Evolutionary conservation across 2,329 filamentous ascomycete species (phyloP).

Genomic region (Intubia oerlemansii): DNA sequence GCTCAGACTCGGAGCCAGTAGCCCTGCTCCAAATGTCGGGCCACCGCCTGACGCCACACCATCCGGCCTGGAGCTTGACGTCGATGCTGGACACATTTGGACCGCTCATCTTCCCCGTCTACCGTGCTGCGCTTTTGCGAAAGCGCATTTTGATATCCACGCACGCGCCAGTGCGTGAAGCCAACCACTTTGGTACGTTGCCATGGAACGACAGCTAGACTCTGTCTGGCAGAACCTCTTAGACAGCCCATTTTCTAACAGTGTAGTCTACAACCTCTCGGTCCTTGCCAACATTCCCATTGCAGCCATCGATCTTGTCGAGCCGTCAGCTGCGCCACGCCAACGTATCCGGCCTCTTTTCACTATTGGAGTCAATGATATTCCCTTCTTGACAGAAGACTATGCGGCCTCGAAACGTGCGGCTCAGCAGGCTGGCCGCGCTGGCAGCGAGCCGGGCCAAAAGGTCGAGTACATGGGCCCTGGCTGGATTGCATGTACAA

Average conservation of each 20-base stretch:
- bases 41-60: constrained; percentile 51
- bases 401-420: constrained; percentile 22
- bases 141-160: constrained; percentile 78
- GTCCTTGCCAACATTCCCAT: constrained; percentile 74
- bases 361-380: constrained; percentile 82
- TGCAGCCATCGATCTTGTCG: constrained; percentile 48
- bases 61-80: constrained; percentile 70
- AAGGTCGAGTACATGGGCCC: constrained; percentile 20
- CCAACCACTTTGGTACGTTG: constrained; percentile 67
- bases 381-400: constrained; percentile 50
- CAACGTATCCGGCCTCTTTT: constrained; percentile 68
- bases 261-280: constrained; percentile 85
- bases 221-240: too few relatives aligned
- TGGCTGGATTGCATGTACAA: constrained; percentile 89
- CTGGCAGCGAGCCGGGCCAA: constrained; percentile 7
- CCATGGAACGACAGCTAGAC: too few relatives aligned
- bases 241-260: too few relatives aligned
- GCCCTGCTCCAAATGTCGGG: constrained; percentile 34
- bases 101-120: constrained; percentile 76
- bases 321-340: constrained; percentile 30
- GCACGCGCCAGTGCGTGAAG: constrained; percentile 63
- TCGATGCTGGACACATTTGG: constrained; percentile 67
- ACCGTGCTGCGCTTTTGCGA: constrained; percentile 66
- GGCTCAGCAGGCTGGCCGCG: constrained; percentile 8
- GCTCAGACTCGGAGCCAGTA: constrained; percentile 30